A percentile compares a stretch with the other conserved stretches of the same genome.
Evolutionary conservation across 306 rosid species (phyloP).

Genomic region (Hippophae gyantsensis): DNA sequence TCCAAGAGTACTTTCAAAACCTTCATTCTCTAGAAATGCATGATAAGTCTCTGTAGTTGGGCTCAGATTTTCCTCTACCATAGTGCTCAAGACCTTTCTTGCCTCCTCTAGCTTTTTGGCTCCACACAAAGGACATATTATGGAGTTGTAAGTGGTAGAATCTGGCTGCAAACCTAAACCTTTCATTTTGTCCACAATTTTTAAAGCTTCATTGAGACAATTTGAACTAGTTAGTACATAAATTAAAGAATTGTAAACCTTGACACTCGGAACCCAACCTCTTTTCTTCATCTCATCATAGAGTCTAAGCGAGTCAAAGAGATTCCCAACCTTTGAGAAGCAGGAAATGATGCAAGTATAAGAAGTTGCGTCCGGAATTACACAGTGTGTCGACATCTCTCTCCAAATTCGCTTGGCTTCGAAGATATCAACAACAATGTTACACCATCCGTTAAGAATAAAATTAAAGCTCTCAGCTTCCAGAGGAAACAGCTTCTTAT

Average conservation of each 20-base stretch:
- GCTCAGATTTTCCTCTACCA: conserved; percentile 50
- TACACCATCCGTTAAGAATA: conserved; percentile 86
- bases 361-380: conserved; percentile 64
- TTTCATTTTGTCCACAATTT: conserved; percentile 51
- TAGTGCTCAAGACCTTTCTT: conserved; percentile 40
- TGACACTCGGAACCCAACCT: conserved; percentile 46
- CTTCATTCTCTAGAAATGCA: conserved; percentile 59
- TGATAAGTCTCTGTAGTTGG: conserved; percentile 74
- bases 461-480: conserved; percentile 57
- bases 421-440: conserved; percentile 40
- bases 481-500: conserved; percentile 71
- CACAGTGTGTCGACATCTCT: conserved; percentile 65
- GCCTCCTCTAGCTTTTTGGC: conserved; percentile 54
- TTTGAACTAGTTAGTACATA: conserved; percentile 47
- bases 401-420: conserved; percentile 92
- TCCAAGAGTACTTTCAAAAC: conserved; percentile 51
- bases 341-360: conserved; percentile 79
- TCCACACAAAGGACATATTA: conserved; percentile 65
- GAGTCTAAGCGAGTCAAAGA: conserved; percentile 81
- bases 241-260: conserved; percentile 63
- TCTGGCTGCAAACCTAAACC: conserved; percentile 65
- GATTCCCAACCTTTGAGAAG: conserved; percentile 70
- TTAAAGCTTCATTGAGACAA: conserved; percentile 78
- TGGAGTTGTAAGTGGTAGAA: conserved; percentile 61
- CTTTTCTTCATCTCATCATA: conserved; percentile 81